Conservation (phyloP, 257 asterid species). For the Plantago major region DNA sequence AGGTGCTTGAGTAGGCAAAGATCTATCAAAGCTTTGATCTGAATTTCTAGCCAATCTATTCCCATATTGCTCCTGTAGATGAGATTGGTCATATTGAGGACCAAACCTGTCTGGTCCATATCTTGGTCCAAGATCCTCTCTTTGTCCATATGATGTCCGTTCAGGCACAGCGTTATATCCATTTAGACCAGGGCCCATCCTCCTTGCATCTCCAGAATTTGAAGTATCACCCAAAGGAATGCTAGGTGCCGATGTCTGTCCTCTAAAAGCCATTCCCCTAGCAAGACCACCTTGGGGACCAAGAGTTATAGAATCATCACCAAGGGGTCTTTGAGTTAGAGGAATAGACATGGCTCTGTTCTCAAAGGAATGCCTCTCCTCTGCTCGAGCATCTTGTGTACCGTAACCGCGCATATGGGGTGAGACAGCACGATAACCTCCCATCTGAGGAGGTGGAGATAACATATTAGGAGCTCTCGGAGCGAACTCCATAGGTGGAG, state of each 20-base stretch:
- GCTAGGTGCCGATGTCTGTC: constrained; percentile 49
- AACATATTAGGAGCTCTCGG: constrained; percentile 56
- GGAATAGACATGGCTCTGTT: constrained; percentile 57
- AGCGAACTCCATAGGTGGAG: constrained; percentile 64
- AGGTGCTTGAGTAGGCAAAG: constrained; percentile 32
- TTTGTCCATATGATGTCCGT: constrained; percentile 48
- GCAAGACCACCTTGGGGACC: constrained; percentile 98
- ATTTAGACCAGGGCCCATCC: constrained; percentile 51
- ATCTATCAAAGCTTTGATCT: constrained; percentile 31
- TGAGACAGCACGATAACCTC: constrained; percentile 45
- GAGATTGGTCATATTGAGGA: constrained; percentile 48
- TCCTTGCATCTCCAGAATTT: constrained; percentile 46
- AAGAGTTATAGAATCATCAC: constrained; percentile 72
- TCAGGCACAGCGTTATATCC: constrained; percentile 55
- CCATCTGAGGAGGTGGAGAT: constrained; percentile 56
- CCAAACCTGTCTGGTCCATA: constrained; percentile 46
- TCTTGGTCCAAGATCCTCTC: constrained; percentile 57
- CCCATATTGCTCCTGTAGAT: constrained; percentile 39
- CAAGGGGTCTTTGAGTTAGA: constrained; percentile 65
- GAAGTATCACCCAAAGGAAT: constrained; percentile 34
- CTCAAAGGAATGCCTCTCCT: constrained; percentile 56
- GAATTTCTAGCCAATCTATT: constrained; percentile 31
- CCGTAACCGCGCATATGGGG: constrained; percentile 66
- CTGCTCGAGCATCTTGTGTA: constrained; percentile 62
- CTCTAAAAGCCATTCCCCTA: constrained; percentile 79